Evolutionary conservation across 768 basidiomycete species (phyloP).

Genomic region (Leccinum rimulosum): DNA sequence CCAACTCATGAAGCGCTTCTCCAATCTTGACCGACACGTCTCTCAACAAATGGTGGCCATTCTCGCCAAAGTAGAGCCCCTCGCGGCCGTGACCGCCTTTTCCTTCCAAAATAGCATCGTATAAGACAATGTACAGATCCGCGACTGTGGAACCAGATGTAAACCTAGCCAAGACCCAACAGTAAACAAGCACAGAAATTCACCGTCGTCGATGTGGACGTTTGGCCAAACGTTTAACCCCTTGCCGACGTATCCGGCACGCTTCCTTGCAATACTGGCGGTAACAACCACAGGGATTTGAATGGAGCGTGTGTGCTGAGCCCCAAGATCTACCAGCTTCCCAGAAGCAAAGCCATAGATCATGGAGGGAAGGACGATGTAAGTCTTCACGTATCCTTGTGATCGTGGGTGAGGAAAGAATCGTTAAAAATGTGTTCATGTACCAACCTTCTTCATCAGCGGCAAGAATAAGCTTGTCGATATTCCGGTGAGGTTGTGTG

Average conservation of each 20-base stretch:
- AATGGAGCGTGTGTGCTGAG: slow-evolving; percentile 49
- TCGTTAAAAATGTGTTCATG: too few species aligned
- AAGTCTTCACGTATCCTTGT: slow-evolving; percentile 20
- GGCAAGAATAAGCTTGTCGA: slow-evolving; percentile 44
- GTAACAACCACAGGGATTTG: slow-evolving; percentile 53
- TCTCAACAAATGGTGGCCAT: slow-evolving; percentile 46
- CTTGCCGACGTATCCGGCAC: slow-evolving; percentile 54
- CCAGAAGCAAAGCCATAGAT: slow-evolving; percentile 59
- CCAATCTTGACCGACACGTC: slow-evolving; percentile 45
- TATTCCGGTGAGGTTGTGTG: slow-evolving; percentile 47
- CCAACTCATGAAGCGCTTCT: slow-evolving; percentile 24
- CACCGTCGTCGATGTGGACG: slow-evolving; percentile 50
- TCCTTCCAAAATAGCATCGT: slow-evolving; percentile 34
- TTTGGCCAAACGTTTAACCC: slow-evolving; percentile 64
- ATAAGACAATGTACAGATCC: slow-evolving; percentile 45
- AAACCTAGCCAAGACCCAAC: neutral
- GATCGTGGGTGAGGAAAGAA: neutral
- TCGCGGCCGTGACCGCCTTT: slow-evolving; percentile 33
- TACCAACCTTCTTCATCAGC: slow-evolving; percentile 48
- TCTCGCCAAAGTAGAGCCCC: slow-evolving; percentile 55
- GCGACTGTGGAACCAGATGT: slow-evolving; percentile 21
- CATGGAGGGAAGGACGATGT: slow-evolving; percentile 53
- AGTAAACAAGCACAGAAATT: neutral
- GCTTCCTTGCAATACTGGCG: slow-evolving; percentile 45
- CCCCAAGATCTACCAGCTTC: slow-evolving; percentile 43